Percentiles rank a stretch among this genome's conserved stretches.
These are phyloP conservation scores for Funneliformis mosseae DNA, from an alignment of 192 early-diverging fungal genomes.

Conservation along the genomic window DNA sequence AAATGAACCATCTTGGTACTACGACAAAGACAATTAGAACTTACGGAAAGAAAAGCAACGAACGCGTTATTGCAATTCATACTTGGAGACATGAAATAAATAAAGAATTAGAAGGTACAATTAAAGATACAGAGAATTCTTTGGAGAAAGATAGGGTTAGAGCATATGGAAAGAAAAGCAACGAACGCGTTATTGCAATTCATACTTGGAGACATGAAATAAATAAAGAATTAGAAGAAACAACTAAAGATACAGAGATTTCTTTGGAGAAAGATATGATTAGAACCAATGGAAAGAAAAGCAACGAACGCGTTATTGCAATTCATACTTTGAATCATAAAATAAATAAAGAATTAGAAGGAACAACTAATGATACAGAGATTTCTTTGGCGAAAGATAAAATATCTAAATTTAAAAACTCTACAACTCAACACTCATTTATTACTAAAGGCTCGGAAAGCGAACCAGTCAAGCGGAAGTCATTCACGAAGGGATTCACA, in stretches of 20 bases:
- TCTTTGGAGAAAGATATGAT: not conserved
- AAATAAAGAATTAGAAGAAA: not conserved
- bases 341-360: not conserved
- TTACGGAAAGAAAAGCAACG: conserved; percentile 22
- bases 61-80: conserved; percentile 3
- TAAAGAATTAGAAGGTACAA: not conserved
- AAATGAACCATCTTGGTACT: not conserved
- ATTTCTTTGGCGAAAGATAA: not conserved
- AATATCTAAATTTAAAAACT: not conserved
- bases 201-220: not conserved
- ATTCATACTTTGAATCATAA: not conserved
- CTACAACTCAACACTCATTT: too few relatives aligned
- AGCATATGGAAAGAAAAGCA: conserved; percentile 27
- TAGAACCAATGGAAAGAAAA: conserved; percentile 31
- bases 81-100: not conserved
- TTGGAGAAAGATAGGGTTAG: not conserved
- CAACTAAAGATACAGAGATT: not conserved
- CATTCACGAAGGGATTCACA: not conserved
- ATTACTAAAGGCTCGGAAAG: not conserved
- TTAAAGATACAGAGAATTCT: not conserved
- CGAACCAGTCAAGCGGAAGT: not conserved
- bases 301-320: conserved; percentile 1
- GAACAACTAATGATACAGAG: not conserved
- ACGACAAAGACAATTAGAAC: conserved; percentile 27
- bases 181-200: conserved; percentile 9